Evolutionary conservation across 2,329 filamentous ascomycete species (phyloP), one percentile per base, ranked within the genome.

Genomic region (Aspergillus tanneri): DNA sequence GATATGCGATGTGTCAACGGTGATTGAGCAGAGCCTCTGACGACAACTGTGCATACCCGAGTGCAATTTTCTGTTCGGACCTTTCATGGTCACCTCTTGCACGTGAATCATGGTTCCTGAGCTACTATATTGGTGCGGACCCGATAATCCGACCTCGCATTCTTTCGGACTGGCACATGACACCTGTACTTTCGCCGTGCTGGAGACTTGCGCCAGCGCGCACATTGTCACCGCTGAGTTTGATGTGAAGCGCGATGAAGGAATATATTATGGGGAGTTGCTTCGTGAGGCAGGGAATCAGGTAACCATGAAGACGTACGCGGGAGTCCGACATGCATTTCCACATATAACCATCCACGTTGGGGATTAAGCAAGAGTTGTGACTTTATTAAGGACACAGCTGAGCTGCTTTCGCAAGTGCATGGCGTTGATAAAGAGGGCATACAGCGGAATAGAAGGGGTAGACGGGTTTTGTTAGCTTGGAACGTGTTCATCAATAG

Each of bases 211-310:
- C 8, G 60, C 66, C 0, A 59, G 54, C 2, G 64, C 65, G 1
- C 59, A 69, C 9, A 60, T 70, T 7, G 46, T 70, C 27, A 69
- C 66, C 1, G 67, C 68, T 2, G 67, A 69, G 39, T 66, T 69
- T 45, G 67, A 70, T 42, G 44, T 66, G 5, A 53, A 66, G 42
- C 56, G 68, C n/a, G 68, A 70, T 49, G 64, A 70, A 41, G 65
- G 65, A 3, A 62, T 67, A 23, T 46, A 52, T 8, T 64, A 65
- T 36, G 58, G 60, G 3, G 10, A 48, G 0, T 32, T 64, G 14
- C 37, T 68, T 6, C 19, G 25, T 9, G 30, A 58, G 1, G 56
- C 56, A 3, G 64, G 64, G 1, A 64, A 61, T 21, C 11, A 36
- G 12, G 61, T 64, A 5, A 58, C 59, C 1, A 54, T 58, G 49